Conservation (phyloP, 2,329 filamentous ascomycete genomes). For the Ampelomyces quisqualis region DNA sequence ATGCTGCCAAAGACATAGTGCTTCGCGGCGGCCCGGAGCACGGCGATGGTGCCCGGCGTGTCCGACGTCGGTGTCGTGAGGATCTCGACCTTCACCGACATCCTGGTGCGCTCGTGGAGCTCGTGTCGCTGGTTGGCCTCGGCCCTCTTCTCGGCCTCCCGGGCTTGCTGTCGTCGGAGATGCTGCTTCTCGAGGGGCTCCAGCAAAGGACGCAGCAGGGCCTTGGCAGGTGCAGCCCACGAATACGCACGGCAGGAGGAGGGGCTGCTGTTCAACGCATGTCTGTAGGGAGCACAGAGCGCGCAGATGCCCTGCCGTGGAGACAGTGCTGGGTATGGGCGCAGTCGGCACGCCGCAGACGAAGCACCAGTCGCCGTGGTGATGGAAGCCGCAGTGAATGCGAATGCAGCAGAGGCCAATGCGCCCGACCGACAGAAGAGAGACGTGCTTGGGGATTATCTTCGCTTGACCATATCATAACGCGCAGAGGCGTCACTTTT, state of each 20-base stretch:
- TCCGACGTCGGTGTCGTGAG: constrained; percentile 83
- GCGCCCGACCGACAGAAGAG: too few species aligned
- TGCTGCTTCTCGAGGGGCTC: constrained; percentile 8
- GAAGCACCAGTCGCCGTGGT: constrained; percentile 21
- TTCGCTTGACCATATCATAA: too few species aligned
- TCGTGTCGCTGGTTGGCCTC: background rate
- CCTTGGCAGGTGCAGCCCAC: too few species aligned
- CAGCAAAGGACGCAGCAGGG: too few species aligned
- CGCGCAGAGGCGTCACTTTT: constrained; percentile 11
- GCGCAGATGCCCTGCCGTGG: background rate
- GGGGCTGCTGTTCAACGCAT: background rate
- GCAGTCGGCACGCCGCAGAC: constrained; percentile 14
- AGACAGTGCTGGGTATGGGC: constrained; percentile 9
- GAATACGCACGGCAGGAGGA: constrained; percentile 1
- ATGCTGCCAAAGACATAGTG: constrained; percentile 84
- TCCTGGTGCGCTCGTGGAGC: constrained; percentile 41
- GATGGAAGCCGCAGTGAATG: constrained; percentile 22
- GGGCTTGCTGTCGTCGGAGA: too few species aligned
- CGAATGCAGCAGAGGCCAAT: background rate
- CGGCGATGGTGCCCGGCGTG: constrained; percentile 74
- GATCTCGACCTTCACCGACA: constrained; percentile 75
- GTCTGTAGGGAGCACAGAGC: constrained; percentile 1
- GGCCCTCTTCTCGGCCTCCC: too few species aligned
- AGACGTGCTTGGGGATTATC: too few species aligned
- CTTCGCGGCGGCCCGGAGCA: constrained; percentile 69